These are phyloP conservation scores for Calamus simplicifolius DNA, from an alignment of 176 grass and related monocot species.

Conservation along the genomic window DNA sequence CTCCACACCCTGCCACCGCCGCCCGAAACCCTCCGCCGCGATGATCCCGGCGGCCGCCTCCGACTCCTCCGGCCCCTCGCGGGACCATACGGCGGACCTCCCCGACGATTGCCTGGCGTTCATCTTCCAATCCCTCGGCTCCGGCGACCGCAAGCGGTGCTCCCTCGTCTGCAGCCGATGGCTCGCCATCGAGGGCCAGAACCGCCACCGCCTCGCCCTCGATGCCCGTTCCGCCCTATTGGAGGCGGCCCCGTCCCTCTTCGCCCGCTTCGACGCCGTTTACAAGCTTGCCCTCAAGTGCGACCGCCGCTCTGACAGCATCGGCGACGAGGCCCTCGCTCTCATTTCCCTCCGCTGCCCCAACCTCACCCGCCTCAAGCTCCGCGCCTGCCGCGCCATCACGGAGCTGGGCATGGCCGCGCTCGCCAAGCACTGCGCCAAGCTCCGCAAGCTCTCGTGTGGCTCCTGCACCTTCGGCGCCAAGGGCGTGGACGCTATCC, in stretches of 20 bases:
- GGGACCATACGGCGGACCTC: slow-evolving; percentile 73
- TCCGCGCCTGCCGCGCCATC: slow-evolving; percentile 58
- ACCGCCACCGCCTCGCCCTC: slow-evolving; percentile 34
- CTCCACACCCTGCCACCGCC: not conserved
- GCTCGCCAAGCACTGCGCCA: slow-evolving; percentile 29
- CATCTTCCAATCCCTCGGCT: slow-evolving; percentile 51
- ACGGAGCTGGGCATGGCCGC: slow-evolving; percentile 61
- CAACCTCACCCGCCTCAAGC: slow-evolving; percentile 64
- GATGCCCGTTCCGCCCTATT: slow-evolving; percentile 39
- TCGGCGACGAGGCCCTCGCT: slow-evolving; percentile 43
- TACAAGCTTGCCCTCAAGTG: slow-evolving; percentile 56
- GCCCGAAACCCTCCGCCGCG: not conserved
- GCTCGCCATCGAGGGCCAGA: slow-evolving; percentile 6
- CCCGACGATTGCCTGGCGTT: slow-evolving; percentile 77
- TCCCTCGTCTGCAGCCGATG: slow-evolving; percentile 39
- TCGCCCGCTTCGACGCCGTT: slow-evolving; percentile 59
- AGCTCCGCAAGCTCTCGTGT: slow-evolving; percentile 69
- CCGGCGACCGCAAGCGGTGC: slow-evolving; percentile 46
- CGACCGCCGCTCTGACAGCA: slow-evolving; percentile 58
- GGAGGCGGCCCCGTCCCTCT: slow-evolving; percentile 16
- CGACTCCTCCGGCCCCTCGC: too few relatives aligned
- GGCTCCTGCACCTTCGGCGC: slow-evolving; percentile 77
- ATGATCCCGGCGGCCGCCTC: not conserved
- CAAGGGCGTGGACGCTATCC: slow-evolving; percentile 65
- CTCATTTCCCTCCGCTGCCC: slow-evolving; percentile 25